Evolutionary conservation across 2,329 filamentous ascomycete genomes (phyloP).

Genomic region (Pseudocercospora pini-densiflorae): DNA sequence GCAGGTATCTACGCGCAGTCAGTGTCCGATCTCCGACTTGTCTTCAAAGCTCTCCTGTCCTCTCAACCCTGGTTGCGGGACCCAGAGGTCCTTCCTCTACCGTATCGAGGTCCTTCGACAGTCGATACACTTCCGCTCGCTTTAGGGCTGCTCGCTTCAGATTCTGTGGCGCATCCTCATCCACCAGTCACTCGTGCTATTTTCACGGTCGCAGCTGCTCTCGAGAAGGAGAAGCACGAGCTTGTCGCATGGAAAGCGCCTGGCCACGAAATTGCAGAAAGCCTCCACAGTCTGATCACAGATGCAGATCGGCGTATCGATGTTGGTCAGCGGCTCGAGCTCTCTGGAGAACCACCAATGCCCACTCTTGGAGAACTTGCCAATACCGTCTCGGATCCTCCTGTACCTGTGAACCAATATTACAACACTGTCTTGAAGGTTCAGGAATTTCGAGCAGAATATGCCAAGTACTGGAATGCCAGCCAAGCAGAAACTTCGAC

Average conservation of each 20-base stretch:
- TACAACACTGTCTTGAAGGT: background rate
- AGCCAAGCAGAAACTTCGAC: background rate
- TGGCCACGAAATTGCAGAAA: background rate
- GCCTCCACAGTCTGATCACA: background rate
- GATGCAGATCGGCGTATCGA: background rate
- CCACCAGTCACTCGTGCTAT: background rate
- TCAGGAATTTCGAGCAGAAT: background rate
- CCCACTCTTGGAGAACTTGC: background rate
- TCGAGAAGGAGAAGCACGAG: background rate
- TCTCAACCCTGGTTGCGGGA: slow-evolving; percentile 1
- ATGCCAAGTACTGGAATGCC: background rate
- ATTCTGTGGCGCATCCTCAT: background rate
- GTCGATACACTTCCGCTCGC: background rate
- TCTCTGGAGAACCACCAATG: background rate
- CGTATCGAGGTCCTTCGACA: background rate
- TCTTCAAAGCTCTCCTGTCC: background rate
- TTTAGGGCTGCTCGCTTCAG: background rate
- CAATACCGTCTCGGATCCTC: background rate
- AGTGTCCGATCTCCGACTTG: background rate
- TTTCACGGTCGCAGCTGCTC: background rate
- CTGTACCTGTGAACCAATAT: background rate
- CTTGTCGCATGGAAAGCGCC: background rate
- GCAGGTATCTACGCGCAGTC: background rate
- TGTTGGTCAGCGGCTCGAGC: background rate
- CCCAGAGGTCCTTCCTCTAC: slow-evolving; percentile 5